phyloP scores from a whole-genome alignment of 2,329 filamentous ascomycete genomes.

The Aspergillus proliferans region DNA sequence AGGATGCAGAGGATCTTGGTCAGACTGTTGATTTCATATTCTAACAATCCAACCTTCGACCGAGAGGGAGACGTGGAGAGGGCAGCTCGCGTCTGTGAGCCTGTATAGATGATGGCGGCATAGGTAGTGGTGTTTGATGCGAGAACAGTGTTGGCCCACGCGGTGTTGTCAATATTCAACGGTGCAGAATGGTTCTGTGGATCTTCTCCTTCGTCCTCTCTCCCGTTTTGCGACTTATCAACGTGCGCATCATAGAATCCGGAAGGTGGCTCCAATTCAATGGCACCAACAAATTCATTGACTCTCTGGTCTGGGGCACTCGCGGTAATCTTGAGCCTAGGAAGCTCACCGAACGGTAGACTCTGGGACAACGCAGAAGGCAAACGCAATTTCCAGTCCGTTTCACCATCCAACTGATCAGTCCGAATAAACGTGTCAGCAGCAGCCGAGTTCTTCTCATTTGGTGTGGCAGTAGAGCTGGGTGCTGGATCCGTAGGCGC shows the following conservation, averaged over 20 bases:
- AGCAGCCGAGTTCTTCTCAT: conserved; percentile 30
- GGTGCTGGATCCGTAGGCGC: conserved; percentile 8
- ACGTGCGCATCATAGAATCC: conserved; percentile 42
- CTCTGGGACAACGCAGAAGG: conserved; percentile 79
- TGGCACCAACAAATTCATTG: conserved; percentile 87
- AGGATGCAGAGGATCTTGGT: conserved; percentile 93
- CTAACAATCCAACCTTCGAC: conserved; percentile 87
- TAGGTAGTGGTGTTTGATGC: conserved; percentile 85
- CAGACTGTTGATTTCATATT: conserved; percentile 93
- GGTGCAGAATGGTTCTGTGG: conserved; percentile 55
- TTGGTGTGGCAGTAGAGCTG: conserved; percentile 14
- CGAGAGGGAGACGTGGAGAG: conserved; percentile 86
- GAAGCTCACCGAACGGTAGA: conserved; percentile 66
- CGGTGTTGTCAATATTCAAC: conserved; percentile 91
- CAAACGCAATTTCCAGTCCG: conserved; percentile 93
- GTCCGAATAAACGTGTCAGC: conserved; percentile 91
- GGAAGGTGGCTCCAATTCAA: conserved; percentile 62
- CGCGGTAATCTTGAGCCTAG: conserved; percentile 62
- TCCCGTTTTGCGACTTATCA: conserved; percentile 21
- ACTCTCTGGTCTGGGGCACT: conserved; percentile 90
- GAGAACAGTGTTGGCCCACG: conserved; percentile 96
- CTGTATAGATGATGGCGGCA: conserved; percentile 89
- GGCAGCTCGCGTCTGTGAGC: conserved; percentile 86
- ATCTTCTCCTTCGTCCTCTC: conserved; percentile 12
- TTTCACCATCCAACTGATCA: conserved; percentile 95